Evolutionary conservation across 257 asterid genomes (phyloP).

Genomic region (Solanum appendiculatum): DNA sequence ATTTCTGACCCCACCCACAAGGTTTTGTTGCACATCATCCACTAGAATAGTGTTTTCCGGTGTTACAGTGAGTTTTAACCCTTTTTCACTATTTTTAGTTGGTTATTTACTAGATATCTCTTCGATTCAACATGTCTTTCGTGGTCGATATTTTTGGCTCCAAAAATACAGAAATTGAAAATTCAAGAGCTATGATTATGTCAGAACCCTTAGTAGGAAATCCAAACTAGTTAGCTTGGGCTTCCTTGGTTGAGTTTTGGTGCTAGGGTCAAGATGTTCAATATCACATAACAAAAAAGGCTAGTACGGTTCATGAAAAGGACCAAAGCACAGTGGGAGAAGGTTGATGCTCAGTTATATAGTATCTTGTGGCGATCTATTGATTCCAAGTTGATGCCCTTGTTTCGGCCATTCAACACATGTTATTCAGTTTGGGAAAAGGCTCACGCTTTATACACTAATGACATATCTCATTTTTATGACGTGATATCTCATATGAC

Average conservation of each 20-base stretch:
- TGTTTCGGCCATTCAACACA: background rate
- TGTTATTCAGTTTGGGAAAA: background rate
- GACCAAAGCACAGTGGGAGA: background rate
- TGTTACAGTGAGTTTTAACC: background rate
- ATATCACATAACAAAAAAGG: background rate
- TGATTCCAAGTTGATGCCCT: background rate
- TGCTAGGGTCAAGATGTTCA: background rate
- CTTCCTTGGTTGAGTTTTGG: background rate
- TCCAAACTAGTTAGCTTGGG: background rate
- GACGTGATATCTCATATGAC: background rate
- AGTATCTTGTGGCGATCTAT: background rate
- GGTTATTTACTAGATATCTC: background rate
- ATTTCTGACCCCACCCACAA: background rate
- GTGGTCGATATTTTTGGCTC: background rate
- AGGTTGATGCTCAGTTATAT: background rate
- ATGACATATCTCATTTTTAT: background rate
- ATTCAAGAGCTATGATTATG: background rate
- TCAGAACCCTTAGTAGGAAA: background rate
- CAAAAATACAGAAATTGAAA: background rate
- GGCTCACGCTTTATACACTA: background rate
- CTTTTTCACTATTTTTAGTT: background rate
- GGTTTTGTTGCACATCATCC: background rate
- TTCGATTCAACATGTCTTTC: background rate
- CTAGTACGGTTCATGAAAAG: background rate
- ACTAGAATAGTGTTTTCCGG: background rate